These are phyloP conservation scores for Xylariaceae sp. DNA, from an alignment of 2,329 filamentous ascomycete species.

Conservation along the genomic window DNA sequence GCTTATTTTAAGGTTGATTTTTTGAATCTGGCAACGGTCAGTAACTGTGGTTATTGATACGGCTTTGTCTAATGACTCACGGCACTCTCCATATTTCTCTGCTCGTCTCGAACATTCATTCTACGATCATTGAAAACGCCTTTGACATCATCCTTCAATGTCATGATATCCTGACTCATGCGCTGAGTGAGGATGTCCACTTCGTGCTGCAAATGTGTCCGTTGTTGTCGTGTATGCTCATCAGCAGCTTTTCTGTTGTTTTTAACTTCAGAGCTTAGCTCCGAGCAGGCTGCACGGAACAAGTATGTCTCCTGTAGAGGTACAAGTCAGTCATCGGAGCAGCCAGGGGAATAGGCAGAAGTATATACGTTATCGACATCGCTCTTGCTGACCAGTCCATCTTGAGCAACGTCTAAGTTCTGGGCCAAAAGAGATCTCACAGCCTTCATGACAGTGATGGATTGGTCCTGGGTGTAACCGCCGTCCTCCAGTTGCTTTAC, in stretches of 20 bases:
- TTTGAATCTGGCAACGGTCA: constrained; percentile 63
- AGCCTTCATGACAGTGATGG: constrained; percentile 87
- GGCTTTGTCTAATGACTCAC: constrained; percentile 42
- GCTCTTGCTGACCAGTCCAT: constrained; percentile 79
- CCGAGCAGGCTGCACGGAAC: constrained; percentile 89
- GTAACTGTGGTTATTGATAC: constrained; percentile 3
- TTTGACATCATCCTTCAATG: constrained; percentile 84
- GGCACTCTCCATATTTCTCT: constrained; percentile 76
- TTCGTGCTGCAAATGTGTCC: constrained; percentile 86
- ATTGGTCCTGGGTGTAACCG: constrained; percentile 70
- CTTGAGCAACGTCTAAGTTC: constrained; percentile 77
- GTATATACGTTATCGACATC: constrained; percentile 86
- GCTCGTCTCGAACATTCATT: constrained; percentile 85
- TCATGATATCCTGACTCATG: constrained; percentile 76
- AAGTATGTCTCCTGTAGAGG: constrained; percentile 79
- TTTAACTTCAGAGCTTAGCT: constrained; percentile 81
- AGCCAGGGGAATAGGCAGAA: no score
- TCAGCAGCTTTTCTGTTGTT: constrained; percentile 72
- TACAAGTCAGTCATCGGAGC: no score
- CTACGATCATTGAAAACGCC: constrained; percentile 95
- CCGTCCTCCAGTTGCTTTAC: constrained; percentile 72
- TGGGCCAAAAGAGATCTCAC: constrained; percentile 71
- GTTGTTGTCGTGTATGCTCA: constrained; percentile 77
- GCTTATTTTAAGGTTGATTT: constrained; percentile 95
- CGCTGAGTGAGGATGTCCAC: constrained; percentile 87